Base-by-base conservation (phyloP, 345 rosid genomes). In the Camelina laxa region DNA sequence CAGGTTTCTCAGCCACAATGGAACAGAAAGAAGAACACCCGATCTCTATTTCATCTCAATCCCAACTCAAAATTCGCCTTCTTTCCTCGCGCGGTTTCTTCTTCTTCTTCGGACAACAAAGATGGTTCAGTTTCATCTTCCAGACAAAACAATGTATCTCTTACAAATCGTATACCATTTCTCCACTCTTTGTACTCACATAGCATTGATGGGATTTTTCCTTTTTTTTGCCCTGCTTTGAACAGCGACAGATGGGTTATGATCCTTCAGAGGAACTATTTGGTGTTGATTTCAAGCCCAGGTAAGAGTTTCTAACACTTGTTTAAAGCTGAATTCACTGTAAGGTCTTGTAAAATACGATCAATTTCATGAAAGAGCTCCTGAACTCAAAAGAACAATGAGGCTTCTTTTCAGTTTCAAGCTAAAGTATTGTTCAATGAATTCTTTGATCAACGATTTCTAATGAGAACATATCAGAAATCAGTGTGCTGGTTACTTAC, bases 251-350 rank as follows among this genome's bases (percentile, higher is more conserved):
- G 85, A 36, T 84, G 79, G 92, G 93, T 70, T 89, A 87, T 79
- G 97, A 91, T 82, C 91, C 92, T 80, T 88, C 97, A 16, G 96
- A 85, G 73, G 93, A 85, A 80, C 68, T 93, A 15, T 82, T 91
- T 56, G 88, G 87, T 60, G 87, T 79, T 44, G 92, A 89, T 72
- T 75, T 77, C 39, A 84, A 84, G 59, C 85, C 87, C 50, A 87
- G 90, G 96, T 89, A 41, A 61, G 22, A 72, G 49, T 20, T 45
- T 63, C 17, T 45, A 4, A 0, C 0, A 0, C 11, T 16, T 33
- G 2, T 27, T 31, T 54, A 13, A 15, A 13, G 3, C 5, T 17
- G 27, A 61, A 21, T 20, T 61, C 36, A 41, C 65, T 20, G 16
- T 60, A 9, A n/a, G 1, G 14, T 58, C 42, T 33, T 33, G 4